phyloP scores from a whole-genome alignment of 2,329 filamentous ascomycete species.

The Venturia nashicola region DNA sequence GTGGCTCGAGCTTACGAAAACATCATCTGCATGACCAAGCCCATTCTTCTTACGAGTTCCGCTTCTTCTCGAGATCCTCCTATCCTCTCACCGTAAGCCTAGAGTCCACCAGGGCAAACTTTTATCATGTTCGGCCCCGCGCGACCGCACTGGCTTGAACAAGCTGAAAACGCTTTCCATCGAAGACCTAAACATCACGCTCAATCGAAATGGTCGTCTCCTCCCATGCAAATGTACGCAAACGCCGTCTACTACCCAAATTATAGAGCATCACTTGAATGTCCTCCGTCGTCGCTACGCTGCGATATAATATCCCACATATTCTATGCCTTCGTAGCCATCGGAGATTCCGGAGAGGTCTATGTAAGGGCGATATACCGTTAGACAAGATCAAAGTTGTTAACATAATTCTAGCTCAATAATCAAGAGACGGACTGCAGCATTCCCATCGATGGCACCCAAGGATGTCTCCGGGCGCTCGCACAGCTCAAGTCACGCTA shows the following conservation, averaged over 20 bases:
- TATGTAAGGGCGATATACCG: constrained; percentile 40
- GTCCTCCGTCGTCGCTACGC: constrained; percentile 62
- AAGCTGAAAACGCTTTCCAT: constrained; percentile 3
- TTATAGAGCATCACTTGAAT: constrained; percentile 57
- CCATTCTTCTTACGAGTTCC: not conserved
- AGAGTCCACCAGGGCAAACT: not conserved
- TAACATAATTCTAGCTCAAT: constrained; percentile 44
- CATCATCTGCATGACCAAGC: not conserved
- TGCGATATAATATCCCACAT: constrained; percentile 68
- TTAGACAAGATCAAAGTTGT: constrained; percentile 16
- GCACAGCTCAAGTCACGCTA: constrained; percentile 60
- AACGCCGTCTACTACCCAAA: constrained; percentile 85
- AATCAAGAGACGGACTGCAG: constrained; percentile 68
- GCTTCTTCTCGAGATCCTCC: not conserved
- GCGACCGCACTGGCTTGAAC: constrained; percentile 11
- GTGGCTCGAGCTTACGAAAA: not conserved
- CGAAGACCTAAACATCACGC: not conserved
- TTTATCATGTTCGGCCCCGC: constrained; percentile 11
- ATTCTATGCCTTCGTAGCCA: constrained; percentile 70
- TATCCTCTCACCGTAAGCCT: not conserved
- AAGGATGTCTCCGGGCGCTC: constrained; percentile 61
- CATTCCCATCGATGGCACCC: constrained; percentile 58
- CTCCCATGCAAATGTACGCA: constrained; percentile 28
- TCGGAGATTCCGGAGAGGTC: constrained; percentile 43
- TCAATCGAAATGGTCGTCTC: constrained; percentile 6